Base-by-base conservation (phyloP, 257 asterid genomes). In the Knoxia roxburghii region DNA sequence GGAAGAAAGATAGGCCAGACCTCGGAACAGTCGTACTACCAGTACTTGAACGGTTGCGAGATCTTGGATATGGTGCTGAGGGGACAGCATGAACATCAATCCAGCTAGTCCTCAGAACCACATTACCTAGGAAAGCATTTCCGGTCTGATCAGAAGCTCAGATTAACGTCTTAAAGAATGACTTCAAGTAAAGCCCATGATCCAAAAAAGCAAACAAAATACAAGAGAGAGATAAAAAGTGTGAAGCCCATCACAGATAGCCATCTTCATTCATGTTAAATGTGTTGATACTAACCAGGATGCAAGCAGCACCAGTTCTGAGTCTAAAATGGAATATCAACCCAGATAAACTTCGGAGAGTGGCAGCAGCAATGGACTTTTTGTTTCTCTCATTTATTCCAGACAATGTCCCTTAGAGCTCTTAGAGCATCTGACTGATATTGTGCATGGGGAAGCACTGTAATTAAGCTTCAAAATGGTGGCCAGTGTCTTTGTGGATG, bases 1-100 rank as follows among this genome's bases (percentile, higher is more conserved):
- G 96, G 86, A 83, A 80, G 80, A 88, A 71, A 76, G 97, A 90
- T 71, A 75, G 99, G 39, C 99, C 96, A 0, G 89, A 94, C 80
- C 95, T 94, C 39, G 89, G 86, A 70, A 70, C 80, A 0, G 87
- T 77, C 70, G 75, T 91, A 76, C 72, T 91, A 71, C 92, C 97
- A 10, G 93, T 84, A 76, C 80, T 91, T 73, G 72, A 77, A 33
- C 68, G 94, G 13, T 73, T 91, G 41, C 80, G 85, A 72, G 86
- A 79, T 68, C 63, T 81, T 12, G 84, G 81, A 30, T 65, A 70
- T 15, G 78, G 61, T 30, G 50, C 3, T 46, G 66, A 61, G 68
- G 70, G 24, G 69, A 70, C 51, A 72, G 41, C n/a, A 65, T 32
- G 41, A 64, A 33, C 18, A 35, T 15, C 14, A 26, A 60, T 3